Percentiles rank a stretch among this genome's conserved stretches.
Conservation (phyloP, 2,329 filamentous ascomycete genomes). For the Colletotrichum sp. region DNA sequence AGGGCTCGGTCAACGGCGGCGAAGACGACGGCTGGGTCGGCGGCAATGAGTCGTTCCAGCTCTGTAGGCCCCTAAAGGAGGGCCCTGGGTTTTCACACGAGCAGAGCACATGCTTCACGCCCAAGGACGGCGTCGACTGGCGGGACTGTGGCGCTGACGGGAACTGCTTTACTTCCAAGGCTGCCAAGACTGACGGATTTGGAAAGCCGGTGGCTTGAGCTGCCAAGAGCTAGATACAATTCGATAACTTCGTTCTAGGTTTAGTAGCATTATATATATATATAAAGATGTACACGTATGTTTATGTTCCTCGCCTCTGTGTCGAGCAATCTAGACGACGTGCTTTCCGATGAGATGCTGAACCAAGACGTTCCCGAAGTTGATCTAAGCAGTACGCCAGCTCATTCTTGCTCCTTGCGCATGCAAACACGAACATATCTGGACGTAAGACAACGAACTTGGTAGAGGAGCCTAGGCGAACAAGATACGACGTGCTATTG, state of each 20-base stretch:
- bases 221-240: accelerated
- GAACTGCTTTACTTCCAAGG: background rate
- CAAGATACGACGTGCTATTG: background rate
- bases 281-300: accelerated
- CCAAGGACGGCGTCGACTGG: background rate
- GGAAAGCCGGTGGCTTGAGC: background rate
- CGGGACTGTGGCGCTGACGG: background rate
- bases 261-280: background rate
- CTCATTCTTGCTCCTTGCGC: background rate
- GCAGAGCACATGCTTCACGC: background rate
- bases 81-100: background rate
- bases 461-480: background rate
- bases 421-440: background rate
- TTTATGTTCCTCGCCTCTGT: background rate
- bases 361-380: background rate
- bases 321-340: background rate
- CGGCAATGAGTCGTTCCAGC: accelerated
- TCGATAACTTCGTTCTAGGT: background rate
- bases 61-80: background rate
- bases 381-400: background rate
- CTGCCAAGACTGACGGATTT: background rate
- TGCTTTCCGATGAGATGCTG: accelerated
- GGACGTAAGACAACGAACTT: background rate
- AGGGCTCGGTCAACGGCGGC: accelerated
- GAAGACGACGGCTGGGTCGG: background rate